phyloP scores from a whole-genome alignment of 768 basidiomycete genomes.

The Lentinula lateritia region DNA sequence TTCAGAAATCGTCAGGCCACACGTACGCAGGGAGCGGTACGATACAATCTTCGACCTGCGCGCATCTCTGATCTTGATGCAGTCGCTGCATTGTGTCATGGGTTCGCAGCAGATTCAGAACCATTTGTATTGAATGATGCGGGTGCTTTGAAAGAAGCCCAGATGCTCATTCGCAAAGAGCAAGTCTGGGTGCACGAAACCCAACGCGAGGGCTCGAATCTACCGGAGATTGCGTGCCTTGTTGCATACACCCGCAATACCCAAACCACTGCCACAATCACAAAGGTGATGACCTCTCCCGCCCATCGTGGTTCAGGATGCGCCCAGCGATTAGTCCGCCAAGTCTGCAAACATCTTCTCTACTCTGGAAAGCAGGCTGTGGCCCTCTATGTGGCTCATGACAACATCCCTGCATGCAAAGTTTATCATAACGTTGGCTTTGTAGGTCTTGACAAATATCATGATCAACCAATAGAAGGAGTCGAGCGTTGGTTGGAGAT shows the following conservation, averaged over 20 bases:
- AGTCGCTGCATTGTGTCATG: conserved; percentile 35
- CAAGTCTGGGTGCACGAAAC: conserved; percentile 41
- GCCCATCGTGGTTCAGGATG: conserved; percentile 36
- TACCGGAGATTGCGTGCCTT: conserved; percentile 37
- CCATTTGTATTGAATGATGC: conserved; percentile 34
- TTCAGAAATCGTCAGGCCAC: conserved; percentile 20
- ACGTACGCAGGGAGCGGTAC: conserved; percentile 18
- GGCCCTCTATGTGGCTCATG: conserved; percentile 46
- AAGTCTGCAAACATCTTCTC: conserved; percentile 35
- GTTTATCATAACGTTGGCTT: conserved; percentile 49
- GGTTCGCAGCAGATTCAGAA: conserved; percentile 40
- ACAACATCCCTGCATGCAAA: conserved; percentile 31
- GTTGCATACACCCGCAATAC: conserved; percentile 44
- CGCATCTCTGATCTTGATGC: conserved; percentile 6
- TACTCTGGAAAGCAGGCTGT: conserved; percentile 26
- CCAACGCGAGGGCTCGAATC: conserved; percentile 13
- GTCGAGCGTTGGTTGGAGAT: conserved; percentile 46
- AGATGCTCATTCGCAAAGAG: conserved; percentile 26
- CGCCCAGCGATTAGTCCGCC: conserved; percentile 41
- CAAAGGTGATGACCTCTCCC: conserved; percentile 46
- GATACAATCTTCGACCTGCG: conserved; percentile 10
- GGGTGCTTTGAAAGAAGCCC: conserved; percentile 35
- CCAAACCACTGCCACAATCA: conserved; percentile 38
- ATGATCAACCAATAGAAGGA: conserved; percentile 16
- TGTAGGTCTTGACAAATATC: conserved; percentile 24